Conservation (phyloP, 768 basidiomycete genomes). For the Russula lepida region DNA sequence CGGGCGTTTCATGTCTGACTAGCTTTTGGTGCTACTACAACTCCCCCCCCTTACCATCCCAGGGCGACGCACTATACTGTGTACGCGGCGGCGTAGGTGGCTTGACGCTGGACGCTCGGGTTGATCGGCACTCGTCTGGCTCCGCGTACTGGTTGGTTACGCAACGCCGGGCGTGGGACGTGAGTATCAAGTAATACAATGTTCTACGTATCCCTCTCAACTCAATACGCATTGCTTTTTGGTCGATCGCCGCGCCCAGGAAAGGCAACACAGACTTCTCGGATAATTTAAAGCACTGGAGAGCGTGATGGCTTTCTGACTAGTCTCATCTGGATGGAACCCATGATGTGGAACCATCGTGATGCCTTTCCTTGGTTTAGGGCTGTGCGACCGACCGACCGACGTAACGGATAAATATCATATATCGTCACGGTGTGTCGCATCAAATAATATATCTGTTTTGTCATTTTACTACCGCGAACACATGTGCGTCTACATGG, state of each 20-base stretch:
- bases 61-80: not conserved
- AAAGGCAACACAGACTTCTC: not conserved
- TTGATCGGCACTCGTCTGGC: not conserved
- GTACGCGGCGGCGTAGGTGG: not conserved
- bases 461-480: not conserved
- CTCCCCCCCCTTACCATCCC: not conserved
- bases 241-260: not conserved
- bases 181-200: not conserved
- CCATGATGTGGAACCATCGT: not conserved
- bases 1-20: conserved; percentile 8
- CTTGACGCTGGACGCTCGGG: not conserved
- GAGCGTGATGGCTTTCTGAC: not conserved
- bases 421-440: not conserved
- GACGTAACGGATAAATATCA: not conserved
- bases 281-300: not conserved
- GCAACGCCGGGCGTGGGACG: not conserved
- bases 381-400: not conserved
- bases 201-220: not conserved
- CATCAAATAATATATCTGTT: not conserved
- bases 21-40: not conserved
- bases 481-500: not conserved
- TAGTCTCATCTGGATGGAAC: not conserved
- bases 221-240: not conserved
- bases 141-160: not conserved
- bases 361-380: not conserved